Evolutionary conservation across 257 asterid species (phyloP).

Genomic region (Fraxinus cuspidata): DNA sequence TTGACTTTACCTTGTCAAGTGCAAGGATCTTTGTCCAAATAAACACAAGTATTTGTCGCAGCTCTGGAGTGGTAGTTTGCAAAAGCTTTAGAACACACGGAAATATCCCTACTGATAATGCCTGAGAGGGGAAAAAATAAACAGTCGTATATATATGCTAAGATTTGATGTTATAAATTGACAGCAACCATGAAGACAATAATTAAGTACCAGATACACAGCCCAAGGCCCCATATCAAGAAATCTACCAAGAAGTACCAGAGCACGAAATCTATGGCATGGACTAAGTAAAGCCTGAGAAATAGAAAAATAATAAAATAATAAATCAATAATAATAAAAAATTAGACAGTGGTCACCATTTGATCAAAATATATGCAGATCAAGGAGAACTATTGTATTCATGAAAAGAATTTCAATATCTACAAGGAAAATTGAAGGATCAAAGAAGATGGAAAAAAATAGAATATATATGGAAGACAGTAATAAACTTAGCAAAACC

Average conservation of each 20-base stretch:
- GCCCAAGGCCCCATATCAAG: constrained; percentile 99
- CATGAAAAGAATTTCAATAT: neutral
- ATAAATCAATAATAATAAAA: too few relatives aligned
- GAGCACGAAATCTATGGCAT: constrained; percentile 95
- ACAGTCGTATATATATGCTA: constrained; percentile 3
- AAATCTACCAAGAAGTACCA: constrained; percentile 99
- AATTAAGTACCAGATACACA: constrained; percentile 77
- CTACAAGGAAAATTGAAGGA: neutral
- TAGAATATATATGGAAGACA: neutral
- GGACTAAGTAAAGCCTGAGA: constrained; percentile 95
- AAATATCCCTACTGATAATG: constrained; percentile 97
- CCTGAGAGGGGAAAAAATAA: constrained; percentile 48
- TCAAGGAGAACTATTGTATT: neutral
- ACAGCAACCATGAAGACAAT: constrained; percentile 23
- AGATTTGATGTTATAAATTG: constrained; percentile 10
- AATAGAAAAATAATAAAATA: too few relatives aligned
- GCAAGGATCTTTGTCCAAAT: constrained; percentile 99
- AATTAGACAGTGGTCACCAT: neutral
- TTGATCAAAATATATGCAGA: neutral
- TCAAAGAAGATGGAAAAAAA: neutral
- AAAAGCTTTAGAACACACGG: constrained; percentile 94
- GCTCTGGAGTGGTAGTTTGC: constrained; percentile 95
- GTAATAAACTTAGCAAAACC: neutral
- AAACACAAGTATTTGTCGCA: constrained; percentile 94
- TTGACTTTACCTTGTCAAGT: constrained; percentile 72